Percentiles rank a stretch among this genome's conserved stretches.
These are phyloP conservation scores for Xylariaceae sp. DNA, from an alignment of 2,329 filamentous ascomycete genomes.

Conservation along the genomic window DNA sequence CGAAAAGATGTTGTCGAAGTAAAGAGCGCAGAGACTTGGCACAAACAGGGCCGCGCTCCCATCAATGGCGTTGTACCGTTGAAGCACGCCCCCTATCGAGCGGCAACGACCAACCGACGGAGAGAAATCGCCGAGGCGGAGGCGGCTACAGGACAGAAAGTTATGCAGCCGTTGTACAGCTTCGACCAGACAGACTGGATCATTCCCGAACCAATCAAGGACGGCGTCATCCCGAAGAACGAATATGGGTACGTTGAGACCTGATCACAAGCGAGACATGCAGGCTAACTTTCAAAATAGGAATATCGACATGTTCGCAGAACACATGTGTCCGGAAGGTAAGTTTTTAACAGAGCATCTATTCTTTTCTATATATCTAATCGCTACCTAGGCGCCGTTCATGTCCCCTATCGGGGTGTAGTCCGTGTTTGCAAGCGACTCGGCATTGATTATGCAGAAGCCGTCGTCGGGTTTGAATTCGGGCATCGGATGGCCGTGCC, in stretches of 20 bases:
- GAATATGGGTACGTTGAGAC: slow-evolving; percentile 65
- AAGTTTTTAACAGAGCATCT: slow-evolving; percentile 25
- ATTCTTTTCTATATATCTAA: slow-evolving; percentile 12
- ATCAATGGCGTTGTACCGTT: slow-evolving; percentile 71
- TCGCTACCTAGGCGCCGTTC: slow-evolving; percentile 65
- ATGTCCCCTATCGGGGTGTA: slow-evolving; percentile 78
- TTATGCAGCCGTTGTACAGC: slow-evolving; percentile 83
- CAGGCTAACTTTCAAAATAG: slow-evolving; percentile 14
- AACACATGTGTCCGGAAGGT: slow-evolving; percentile 80
- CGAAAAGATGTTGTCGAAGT: slow-evolving; percentile 81
- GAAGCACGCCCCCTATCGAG: slow-evolving; percentile 87
- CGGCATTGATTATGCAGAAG: slow-evolving; percentile 87
- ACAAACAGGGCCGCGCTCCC: slow-evolving; percentile 88
- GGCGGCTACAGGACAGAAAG: slow-evolving; percentile 77
- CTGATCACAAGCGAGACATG: neutral
- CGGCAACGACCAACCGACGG: slow-evolving; percentile 83
- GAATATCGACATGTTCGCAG: slow-evolving; percentile 94
- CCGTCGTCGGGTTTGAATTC: slow-evolving; percentile 95
- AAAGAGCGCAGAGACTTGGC: slow-evolving; percentile 94
- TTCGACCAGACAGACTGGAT: slow-evolving; percentile 92
- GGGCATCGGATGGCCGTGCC: slow-evolving; percentile 93
- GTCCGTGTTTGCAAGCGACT: slow-evolving; percentile 82
- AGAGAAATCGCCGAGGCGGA: slow-evolving; percentile 87
- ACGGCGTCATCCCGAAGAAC: slow-evolving; percentile 91
- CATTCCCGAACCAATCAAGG: slow-evolving; percentile 80